Base-by-base conservation (phyloP, 2,329 filamentous ascomycete genomes). In the Apiospora aurea region DNA sequence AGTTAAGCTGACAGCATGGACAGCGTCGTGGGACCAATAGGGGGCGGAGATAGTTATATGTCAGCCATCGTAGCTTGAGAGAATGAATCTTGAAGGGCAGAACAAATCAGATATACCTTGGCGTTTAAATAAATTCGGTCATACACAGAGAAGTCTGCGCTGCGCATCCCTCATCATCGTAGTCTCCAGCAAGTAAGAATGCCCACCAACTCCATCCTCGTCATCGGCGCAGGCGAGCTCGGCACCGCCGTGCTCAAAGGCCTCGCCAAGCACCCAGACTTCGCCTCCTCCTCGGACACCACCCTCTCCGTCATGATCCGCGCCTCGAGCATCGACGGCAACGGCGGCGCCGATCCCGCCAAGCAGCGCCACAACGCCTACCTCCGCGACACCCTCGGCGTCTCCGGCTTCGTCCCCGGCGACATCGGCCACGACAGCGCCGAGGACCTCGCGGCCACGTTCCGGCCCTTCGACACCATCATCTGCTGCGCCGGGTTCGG, bases 191-290 rank as follows among this genome's bases (percentile, higher is more conserved):
- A 26, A 51, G 4, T 10, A 24, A 14, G 11, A 38, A 21, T 34
- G 8, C 8, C 18, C 10, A 38, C 34, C 29, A n/a, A 41, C 18
- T 78, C 80, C 16, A 77, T 92, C 71, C 88, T 93, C 69, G 83
- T 93, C 69, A 81, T 93, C 72, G 91, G 91, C 70, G 88, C 89
- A n/a, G 91, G 91, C 72, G 91, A 93, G 81, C 87, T 93, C 18
- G 91, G 91, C 68, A 81, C 83, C 5, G 84, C 87, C 21, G 83
- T 93, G 72, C 81, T 92, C 21, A 78, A 84, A 44, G 82, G 85
- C 14, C 84, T 93, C 10, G 78, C 82, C 18, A 68, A 75, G 0
- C 87, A 91, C 74, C 83, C 86, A 0, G 76, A 81, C 49, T 81
- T 81, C 29, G 6, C 18, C 1, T 41, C 57, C 7, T 64, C 57